These are phyloP conservation scores for Plasmopara viticola DNA, from an alignment of 352 stramenopile species.

Conservation along the genomic window DNA sequence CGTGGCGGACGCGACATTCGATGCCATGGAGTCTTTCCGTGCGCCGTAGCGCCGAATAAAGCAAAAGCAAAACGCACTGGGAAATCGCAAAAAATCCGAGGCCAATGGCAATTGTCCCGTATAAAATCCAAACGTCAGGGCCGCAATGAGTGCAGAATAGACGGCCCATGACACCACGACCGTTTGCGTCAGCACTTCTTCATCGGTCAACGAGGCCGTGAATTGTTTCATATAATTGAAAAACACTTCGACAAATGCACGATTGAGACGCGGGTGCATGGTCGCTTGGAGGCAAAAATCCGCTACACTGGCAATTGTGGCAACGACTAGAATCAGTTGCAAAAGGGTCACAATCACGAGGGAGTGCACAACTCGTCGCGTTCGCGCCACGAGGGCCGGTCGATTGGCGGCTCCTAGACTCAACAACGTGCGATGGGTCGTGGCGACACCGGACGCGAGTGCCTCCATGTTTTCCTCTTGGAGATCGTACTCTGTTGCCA, in stretches of 20 bases:
- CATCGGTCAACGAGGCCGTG: conserved; percentile 46
- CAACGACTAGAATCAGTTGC: conserved; percentile 38
- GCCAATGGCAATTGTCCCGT: conserved; percentile 43
- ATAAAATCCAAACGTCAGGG: conserved; percentile 55
- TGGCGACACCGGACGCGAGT: conserved; percentile 15
- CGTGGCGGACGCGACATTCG: conserved; percentile 1
- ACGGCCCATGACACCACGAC: conserved; percentile 48
- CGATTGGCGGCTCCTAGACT: conserved; percentile 21
- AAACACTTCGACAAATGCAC: conserved; percentile 62
- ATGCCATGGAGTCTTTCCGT: conserved; percentile 50
- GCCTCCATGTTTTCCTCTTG: conserved; percentile 26
- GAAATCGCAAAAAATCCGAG: conserved; percentile 39
- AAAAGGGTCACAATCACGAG: conserved; percentile 36
- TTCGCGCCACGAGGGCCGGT: conserved; percentile 18
- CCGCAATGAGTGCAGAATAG: conserved; percentile 36
- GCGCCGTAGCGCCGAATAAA: conserved; percentile 19
- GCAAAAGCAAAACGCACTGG: conserved; percentile 30
- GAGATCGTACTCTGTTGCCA: conserved; percentile 49
- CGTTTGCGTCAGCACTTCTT: conserved; percentile 50
- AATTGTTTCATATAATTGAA: conserved; percentile 62
- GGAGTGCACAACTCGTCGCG: conserved; percentile 14
- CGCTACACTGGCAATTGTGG: conserved; percentile 57
- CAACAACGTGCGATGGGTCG: conserved; percentile 50
- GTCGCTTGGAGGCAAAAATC: conserved; percentile 70
- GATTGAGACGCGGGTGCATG: conserved; percentile 59